Evolutionary conservation across 164 flowering plant genomes (phyloP), one percentile per base, ranked within the genome.

Genomic region (Taxillus chinensis): DNA sequence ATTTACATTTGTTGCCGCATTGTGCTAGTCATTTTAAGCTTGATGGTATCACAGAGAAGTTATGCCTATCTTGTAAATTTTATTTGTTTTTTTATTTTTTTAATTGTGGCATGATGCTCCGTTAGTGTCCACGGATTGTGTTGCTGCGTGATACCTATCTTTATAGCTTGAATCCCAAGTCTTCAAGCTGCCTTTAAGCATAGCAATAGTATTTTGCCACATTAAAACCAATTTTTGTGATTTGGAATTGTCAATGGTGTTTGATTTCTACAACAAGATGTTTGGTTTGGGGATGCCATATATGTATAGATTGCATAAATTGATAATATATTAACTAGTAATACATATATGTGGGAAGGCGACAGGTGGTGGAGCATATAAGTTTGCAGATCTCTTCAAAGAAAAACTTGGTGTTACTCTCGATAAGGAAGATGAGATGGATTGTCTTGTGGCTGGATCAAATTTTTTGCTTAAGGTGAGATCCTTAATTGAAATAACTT

Each of bases 351-450:
- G 37, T 72, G 63, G 61, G 69, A 70, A 89, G 93, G 93, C 87
- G 53, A 87, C 90, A 45, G 91, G 93, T 70, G 96, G 89, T 59
- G 93, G 93, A 45, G 93, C 96, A 50, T 75, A 75, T 74, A 85
- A 81, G 61, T 83, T 77, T 70, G 80, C 86, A 14, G 84, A 87
- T 68, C 71, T 83, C 39, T 82, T 85, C 69, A 81, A 77, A 66
- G 96, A 87, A 71, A 80, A 75, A 70, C 86, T 87, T 65, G 88
- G 89, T 7, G 69, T 87, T 69, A 55, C 41, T 41, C 75, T 87
- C 67, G 93, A 87, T 70, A 87, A 87, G 77, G 86, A 79, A 64
- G 93, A 86, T 70, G 96, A 87, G 68, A 89, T 89, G 91, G 79
- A 80, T 42, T 85, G 80, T 62, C 85, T 87, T 61, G 96, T 87